Percentiles rank a stretch among this genome's conserved stretches.
phyloP scores from a whole-genome alignment of 805 yeast species.

The Metschnikowia colocasiae region DNA sequence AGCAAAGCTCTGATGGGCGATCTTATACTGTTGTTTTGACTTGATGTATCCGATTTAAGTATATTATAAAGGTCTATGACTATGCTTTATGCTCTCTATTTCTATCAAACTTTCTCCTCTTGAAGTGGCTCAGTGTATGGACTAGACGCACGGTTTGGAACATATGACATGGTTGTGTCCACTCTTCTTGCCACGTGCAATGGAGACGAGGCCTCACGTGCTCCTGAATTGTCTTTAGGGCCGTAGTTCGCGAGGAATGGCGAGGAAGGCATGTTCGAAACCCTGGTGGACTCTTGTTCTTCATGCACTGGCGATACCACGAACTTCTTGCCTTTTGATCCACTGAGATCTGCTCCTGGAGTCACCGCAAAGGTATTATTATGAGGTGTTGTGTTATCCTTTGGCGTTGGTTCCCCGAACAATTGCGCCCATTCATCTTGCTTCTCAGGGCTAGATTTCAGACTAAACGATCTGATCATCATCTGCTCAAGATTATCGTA shows the following conservation, averaged over 20 bases:
- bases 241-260: constrained; percentile 26
- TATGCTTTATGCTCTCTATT: neutral
- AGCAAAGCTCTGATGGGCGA: neutral
- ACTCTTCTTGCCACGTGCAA: constrained; percentile 31
- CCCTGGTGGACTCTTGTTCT: constrained; percentile 21
- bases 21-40: neutral
- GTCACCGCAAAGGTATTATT: constrained; percentile 15
- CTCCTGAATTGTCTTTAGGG: constrained; percentile 13
- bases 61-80: neutral
- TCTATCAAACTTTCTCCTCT: constrained; percentile 24
- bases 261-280: constrained; percentile 39
- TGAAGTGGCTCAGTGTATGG: constrained; percentile 20
- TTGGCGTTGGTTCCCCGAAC: constrained; percentile 42
- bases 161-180: constrained; percentile 30
- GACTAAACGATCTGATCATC: constrained; percentile 25
- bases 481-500: constrained; percentile 23
- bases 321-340: constrained; percentile 33
- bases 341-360: constrained; percentile 22
- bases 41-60: neutral
- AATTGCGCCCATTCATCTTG: constrained; percentile 42
- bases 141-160: constrained; percentile 17
- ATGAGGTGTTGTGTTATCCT: constrained; percentile 21
- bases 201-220: constrained; percentile 27
- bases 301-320: constrained; percentile 24
- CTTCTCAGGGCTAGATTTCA: constrained; percentile 36